Conservation (phyloP, 1,284 basidiomycete genomes). For the Cryptococcus sp. region DNA sequence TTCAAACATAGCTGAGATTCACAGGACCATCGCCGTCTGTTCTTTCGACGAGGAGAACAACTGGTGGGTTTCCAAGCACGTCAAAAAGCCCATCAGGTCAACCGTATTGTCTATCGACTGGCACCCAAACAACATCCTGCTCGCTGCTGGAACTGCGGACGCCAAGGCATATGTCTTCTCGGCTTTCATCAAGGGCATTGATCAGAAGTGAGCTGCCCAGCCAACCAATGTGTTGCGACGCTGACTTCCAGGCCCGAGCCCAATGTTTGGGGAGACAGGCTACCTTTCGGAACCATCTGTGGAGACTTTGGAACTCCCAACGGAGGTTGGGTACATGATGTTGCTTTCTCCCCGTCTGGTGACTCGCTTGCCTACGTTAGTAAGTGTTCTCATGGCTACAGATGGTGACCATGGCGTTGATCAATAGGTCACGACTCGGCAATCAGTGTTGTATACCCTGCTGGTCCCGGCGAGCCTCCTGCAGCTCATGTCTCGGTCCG, state of each 20-base stretch:
- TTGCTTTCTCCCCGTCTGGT: constrained; percentile 93
- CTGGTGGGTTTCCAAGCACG: constrained; percentile 97
- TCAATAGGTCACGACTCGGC: constrained; percentile 80
- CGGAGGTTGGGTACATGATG: constrained; percentile 95
- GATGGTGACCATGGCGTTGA: background rate
- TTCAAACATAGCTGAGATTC: background rate
- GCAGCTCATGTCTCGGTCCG: constrained; percentile 64
- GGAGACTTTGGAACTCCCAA: constrained; percentile 84
- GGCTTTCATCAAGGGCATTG: constrained; percentile 99
- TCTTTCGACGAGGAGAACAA: constrained; percentile 95
- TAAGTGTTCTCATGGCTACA: constrained; percentile 49
- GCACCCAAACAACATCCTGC: constrained; percentile 95
- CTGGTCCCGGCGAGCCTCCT: constrained; percentile 54
- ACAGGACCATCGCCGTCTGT: constrained; percentile 84
- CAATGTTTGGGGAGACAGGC: constrained; percentile 92
- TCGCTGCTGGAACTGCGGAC: constrained; percentile 91
- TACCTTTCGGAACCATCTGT: constrained; percentile 97
- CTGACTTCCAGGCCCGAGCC: constrained; percentile 64
- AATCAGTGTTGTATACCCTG: constrained; percentile 81
- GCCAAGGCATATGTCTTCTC: constrained; percentile 97
- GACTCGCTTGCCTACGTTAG: constrained; percentile 88
- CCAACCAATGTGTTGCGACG: background rate
- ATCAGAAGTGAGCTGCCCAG: constrained; percentile 62
- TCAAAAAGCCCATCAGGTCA: constrained; percentile 93
- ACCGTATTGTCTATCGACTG: constrained; percentile 93